Percentiles rank a stretch among this genome's conserved stretches.
phyloP scores from a whole-genome alignment of 768 basidiomycete genomes.

The Tephrocybe sp. region DNA sequence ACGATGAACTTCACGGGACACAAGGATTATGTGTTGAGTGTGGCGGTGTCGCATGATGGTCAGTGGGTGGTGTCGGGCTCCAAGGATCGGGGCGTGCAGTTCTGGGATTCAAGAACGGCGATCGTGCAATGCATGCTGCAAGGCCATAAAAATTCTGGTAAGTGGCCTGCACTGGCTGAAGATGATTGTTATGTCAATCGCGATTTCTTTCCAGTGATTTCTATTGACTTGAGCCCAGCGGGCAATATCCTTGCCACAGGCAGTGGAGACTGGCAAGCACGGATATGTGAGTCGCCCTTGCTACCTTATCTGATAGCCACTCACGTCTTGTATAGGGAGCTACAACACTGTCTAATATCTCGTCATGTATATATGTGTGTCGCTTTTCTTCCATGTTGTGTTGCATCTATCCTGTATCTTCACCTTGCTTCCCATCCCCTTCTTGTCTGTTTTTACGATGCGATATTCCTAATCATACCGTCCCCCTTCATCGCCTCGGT shows the following conservation, averaged over 20 bases:
- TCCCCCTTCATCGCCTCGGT: not conserved
- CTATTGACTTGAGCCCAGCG: constrained; percentile 47
- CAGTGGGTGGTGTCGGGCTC: constrained; percentile 92
- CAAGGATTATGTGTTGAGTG: constrained; percentile 68
- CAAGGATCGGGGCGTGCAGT: constrained; percentile 95
- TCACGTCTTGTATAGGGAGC: constrained; percentile 11
- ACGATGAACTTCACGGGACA: constrained; percentile 89
- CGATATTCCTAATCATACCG: too few relatives aligned
- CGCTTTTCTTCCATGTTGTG: constrained; percentile 2
- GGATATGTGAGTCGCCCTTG: constrained; percentile 45
- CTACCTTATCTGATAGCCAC: not conserved
- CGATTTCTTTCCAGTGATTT: constrained; percentile 37
- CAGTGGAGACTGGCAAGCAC: constrained; percentile 53
- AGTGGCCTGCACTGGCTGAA: constrained; percentile 24
- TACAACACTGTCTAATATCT: constrained; percentile 15
- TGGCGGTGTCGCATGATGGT: constrained; percentile 86
- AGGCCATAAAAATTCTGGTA: constrained; percentile 57
- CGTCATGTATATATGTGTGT: not conserved
- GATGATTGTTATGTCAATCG: not conserved
- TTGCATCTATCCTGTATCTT: constrained; percentile 1
- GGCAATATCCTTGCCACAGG: constrained; percentile 50
- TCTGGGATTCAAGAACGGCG: constrained; percentile 78
- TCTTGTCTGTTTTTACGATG: constrained; percentile 6
- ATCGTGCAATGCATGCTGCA: constrained; percentile 94
- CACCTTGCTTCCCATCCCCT: not conserved